Evolutionary conservation across 2,329 filamentous ascomycete genomes (phyloP), one percentile per base, ranked within the genome.

Genomic region (Penicillium capsulatum): DNA sequence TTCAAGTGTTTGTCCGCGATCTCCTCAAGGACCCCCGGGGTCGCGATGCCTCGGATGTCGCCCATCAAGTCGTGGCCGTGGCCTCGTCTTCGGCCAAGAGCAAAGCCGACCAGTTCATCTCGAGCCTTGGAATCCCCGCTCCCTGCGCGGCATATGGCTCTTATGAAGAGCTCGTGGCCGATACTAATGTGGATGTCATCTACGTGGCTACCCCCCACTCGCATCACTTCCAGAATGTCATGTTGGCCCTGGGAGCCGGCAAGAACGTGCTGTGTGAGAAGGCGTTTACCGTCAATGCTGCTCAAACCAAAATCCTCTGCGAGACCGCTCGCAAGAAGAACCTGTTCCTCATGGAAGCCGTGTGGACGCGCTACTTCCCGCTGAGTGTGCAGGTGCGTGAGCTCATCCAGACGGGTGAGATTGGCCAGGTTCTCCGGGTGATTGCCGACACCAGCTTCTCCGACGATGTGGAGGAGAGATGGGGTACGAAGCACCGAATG

Each of bases 241-340:
- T 89, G 79, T 76, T 94, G n/a, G 84, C 82, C 30, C 74, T 95
- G 27, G 77, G 86, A 51, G 85, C 84, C 6, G 85, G 86, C 57
- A 95, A 94, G 74, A 77, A 91, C 56, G 87, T 95, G 19, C 77
- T 95, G 22, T 94, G 88, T 65, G 89, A 95, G 67, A 95, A 95
- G 73, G 80, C 89, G 0, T 83, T 95, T 55, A 94, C 88, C 1
- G 85, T 91, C 47, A 94, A 84, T 48, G 87, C 84, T 2, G 73
- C 79, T 7, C 89, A 95, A 67, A 73, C 84, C 16, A 79, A 78
- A 65, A 80, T 80, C 61, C 74, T 95, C 17, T 77, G 83, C 35
- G 79, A 83, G 47, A 81, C 78, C 44, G 89, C 89, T 5, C 77
- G 72, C 61, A 74, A 79, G 57, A 91, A 88, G 73, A 77, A 79